Evolutionary conservation across 371 early-diverging fungal species (phyloP).

Genomic region (Thermomucor indicae-seudaticae): DNA sequence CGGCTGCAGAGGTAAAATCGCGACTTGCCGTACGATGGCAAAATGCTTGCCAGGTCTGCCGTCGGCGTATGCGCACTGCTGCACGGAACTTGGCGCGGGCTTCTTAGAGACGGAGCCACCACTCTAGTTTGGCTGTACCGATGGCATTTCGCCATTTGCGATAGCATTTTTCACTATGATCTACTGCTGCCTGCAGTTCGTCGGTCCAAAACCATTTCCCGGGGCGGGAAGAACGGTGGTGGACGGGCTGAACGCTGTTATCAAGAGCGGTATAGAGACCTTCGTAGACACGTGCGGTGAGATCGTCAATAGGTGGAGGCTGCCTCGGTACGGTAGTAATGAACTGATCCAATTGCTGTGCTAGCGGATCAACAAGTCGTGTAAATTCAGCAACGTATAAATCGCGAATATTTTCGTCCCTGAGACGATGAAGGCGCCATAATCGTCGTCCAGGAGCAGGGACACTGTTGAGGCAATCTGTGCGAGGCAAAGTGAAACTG

Average conservation of each 20-base stretch:
- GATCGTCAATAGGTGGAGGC: background rate
- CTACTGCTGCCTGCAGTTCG: conserved; percentile 3
- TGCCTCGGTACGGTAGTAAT: too few relatives aligned
- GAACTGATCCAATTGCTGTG: too few relatives aligned
- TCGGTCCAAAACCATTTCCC: conserved; percentile 12
- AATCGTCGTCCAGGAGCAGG: too few relatives aligned
- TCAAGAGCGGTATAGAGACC: conserved; percentile 7
- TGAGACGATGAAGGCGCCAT: conserved; percentile 3
- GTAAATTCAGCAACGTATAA: background rate
- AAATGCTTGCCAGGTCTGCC: conserved; percentile 11
- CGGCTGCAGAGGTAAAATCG: too few relatives aligned
- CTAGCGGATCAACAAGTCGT: background rate
- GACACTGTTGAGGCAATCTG: too few relatives aligned
- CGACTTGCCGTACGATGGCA: too few relatives aligned
- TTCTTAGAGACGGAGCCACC: background rate
- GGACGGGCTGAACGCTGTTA: background rate
- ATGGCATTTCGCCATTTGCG: background rate
- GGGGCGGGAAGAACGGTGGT: background rate
- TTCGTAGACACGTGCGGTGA: background rate
- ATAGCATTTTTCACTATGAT: conserved; percentile 3
- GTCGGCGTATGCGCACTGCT: background rate
- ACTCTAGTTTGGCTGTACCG: conserved; percentile 1
- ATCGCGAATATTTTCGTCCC: background rate
- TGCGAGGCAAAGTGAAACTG: too few relatives aligned
- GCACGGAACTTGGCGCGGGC: background rate